Base-by-base conservation (phyloP, 768 basidiomycete species). In the Panaeolus cyanescens region DNA sequence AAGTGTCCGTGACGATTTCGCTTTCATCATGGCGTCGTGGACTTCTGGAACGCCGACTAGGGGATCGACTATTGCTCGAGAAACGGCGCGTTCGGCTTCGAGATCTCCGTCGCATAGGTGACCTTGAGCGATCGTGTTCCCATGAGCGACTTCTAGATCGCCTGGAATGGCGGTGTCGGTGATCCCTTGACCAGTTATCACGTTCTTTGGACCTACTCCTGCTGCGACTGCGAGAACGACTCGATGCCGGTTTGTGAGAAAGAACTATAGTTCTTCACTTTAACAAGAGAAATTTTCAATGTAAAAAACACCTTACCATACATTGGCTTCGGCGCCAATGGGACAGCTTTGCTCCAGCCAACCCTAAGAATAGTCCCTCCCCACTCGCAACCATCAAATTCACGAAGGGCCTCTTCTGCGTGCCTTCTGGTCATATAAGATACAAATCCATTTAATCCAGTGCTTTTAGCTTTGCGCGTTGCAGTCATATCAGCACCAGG, bases 281-380 rank as follows among this genome's bases (percentile, higher is more conserved):
- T 33, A 62, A 34, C 39, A 20, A 37, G 22, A 50, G 37, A 7
- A 13, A 34, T 42, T 17, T 36, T 25, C 17, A 22, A 12, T 54
- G 22, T 31, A 9, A 5, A 37, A 8, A 32, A 17, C 36, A 54
- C 61, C 67, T 67, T 62, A 97, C 96, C 87, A 78, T 93, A 98
- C 80, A 88, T 82, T 63, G 89, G 81, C 72, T 88, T 90, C 1
- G 83, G 77, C 31, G 91, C 93, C 45, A 97, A 79, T 15, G 95
- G 91, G 5, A 99, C 92, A 1, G 96, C 93, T 76, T 99, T 99
- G 71, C 96, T 96, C 96, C 96, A 99, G 13, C 95, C 95, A 5
- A 96, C 93, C 13, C 93, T 83, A 4, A 99, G 77, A 20, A 93
- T 73, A 36, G 84, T 92, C 6, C 96, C 96, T 60, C 92, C 93